Percentiles rank a stretch among this genome's conserved stretches.
Conservation (phyloP, 306 rosid species). For the Begonia fuchsioides region DNA sequence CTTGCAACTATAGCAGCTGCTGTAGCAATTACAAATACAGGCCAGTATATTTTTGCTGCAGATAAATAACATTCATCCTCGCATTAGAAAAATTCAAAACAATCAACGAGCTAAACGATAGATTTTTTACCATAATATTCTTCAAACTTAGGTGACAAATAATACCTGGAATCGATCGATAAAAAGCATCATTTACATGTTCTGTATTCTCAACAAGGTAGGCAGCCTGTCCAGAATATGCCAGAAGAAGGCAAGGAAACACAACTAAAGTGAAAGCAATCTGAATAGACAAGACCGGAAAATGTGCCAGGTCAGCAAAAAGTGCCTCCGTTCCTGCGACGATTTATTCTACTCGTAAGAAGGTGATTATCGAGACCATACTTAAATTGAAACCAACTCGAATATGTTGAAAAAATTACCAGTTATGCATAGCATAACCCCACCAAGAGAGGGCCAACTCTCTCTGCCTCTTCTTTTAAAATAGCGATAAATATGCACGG, state of each 20-base stretch:
- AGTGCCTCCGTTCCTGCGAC: slow-evolving; percentile 93
- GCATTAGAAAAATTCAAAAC: too few species aligned
- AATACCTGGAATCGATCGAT: slow-evolving; percentile 88
- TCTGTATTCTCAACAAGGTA: slow-evolving; percentile 47
- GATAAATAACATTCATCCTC: neutral
- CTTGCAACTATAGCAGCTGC: slow-evolving; percentile 92
- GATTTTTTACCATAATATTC: too few species aligned
- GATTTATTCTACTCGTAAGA: neutral
- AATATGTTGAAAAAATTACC: slow-evolving; percentile 25
- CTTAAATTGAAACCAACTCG: too few species aligned
- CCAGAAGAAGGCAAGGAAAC: slow-evolving; percentile 94
- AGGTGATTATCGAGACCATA: neutral
- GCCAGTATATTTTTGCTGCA: slow-evolving; percentile 72
- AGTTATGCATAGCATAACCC: slow-evolving; percentile 89
- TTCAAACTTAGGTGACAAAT: neutral
- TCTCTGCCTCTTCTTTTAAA: slow-evolving; percentile 55
- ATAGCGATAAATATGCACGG: slow-evolving; percentile 65
- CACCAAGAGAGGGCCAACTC: slow-evolving; percentile 93
- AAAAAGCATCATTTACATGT: slow-evolving; percentile 46
- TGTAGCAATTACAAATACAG: slow-evolving; percentile 77
- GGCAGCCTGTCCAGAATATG: slow-evolving; percentile 97
- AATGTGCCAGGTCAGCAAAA: slow-evolving; percentile 87
- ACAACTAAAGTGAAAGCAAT: slow-evolving; percentile 81
- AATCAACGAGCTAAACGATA: too few species aligned
- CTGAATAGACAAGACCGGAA: slow-evolving; percentile 89